Percentiles rank a stretch among this genome's conserved stretches.
These are phyloP conservation scores for Fulvia fulva DNA, from an alignment of 2,329 filamentous ascomycete genomes.

Conservation along the genomic window DNA sequence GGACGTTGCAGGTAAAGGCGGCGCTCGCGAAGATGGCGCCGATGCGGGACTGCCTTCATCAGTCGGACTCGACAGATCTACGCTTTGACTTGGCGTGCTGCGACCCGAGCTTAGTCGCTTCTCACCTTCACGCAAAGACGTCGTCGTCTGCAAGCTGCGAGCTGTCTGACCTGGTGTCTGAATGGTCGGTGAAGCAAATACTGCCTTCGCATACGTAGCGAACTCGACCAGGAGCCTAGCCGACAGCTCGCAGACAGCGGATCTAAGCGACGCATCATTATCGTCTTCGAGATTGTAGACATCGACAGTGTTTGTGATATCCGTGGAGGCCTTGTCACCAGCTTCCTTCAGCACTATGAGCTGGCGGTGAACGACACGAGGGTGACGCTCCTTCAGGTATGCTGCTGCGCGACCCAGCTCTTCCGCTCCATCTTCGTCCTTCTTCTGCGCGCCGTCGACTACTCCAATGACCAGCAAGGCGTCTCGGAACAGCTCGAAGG, in stretches of 20 bases:
- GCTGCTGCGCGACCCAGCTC: constrained; percentile 29
- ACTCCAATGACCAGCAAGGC: constrained; percentile 79
- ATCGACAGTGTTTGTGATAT: constrained; percentile 14
- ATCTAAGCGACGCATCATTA: constrained; percentile 36
- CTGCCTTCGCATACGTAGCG: constrained; percentile 45
- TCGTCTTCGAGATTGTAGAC: constrained; percentile 15
- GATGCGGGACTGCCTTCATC: constrained; percentile 22
- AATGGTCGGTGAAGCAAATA: constrained; percentile 58
- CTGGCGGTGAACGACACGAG: constrained; percentile 32
- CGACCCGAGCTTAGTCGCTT: constrained; percentile 21
- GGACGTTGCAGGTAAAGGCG: constrained; percentile 48
- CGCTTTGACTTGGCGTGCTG: constrained; percentile 20
- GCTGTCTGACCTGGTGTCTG: constrained; percentile 62
- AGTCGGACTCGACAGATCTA: constrained; percentile 23
- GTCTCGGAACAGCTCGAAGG: constrained; percentile 87
- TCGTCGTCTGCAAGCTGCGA: constrained; percentile 41
- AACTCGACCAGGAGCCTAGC: constrained; percentile 45
- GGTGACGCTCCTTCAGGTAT: constrained; percentile 30
- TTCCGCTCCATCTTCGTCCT: constrained; percentile 47
- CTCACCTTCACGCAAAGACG: constrained; percentile 23
- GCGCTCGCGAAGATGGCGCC: constrained; percentile 21
- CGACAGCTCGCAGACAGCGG: constrained; percentile 44
- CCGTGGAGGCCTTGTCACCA: constrained; percentile 7
- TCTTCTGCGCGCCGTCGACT: constrained; percentile 66
- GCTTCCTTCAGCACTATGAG: constrained; percentile 23